Evolutionary conservation across 2,329 filamentous ascomycete genomes (phyloP), one percentile per base, ranked within the genome.

Genomic region (Hypoxylon sp.): DNA sequence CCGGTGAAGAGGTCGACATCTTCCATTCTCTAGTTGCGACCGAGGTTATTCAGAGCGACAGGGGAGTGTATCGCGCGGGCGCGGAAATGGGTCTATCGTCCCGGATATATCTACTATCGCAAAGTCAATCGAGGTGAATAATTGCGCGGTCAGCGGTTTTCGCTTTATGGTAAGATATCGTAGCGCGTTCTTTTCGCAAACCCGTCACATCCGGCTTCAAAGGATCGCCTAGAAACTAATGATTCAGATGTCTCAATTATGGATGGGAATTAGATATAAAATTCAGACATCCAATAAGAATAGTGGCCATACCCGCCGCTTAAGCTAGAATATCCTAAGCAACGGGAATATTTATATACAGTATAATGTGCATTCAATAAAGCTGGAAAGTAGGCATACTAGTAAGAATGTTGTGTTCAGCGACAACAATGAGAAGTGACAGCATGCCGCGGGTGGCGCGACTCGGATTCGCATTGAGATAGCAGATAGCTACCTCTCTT

Each of bases 1-100:
- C 69, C 71, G 68, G 58, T 53, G 71, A 51, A 55, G 71, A 70
- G 65, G 67, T 71, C 70, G 76, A 74, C 75, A 76, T 77, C 53
- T 74, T 71, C 76, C 75, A 76, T 77, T 64, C 68, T 76, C 66
- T 62, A 35, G 39, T 19, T n/a, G 47, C 33, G 56, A 61, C 48
- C 59, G 31, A 46, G 48, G 47, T 50, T 57, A 60, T 51, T 33
- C 31, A 22, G 14, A 24, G 50, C 17, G 26, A 39, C 48, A 26
- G 8, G 48, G 39, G 29, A 56, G 5, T 51, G 33, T 44, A 11
- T 24, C 46, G 39, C 47, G 8, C 51, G 53, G 14, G 22, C 26
- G 47, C 9, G 37, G 35, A 52, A 52, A 47, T 46, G 11, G n/a
- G 17, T 2, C 42, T 59, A 31, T 59, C 37, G 53, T 59, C 46